These are phyloP conservation scores for Pseudonitzschia multiseries DNA, from an alignment of 108 stramenopile genomes.

Conservation along the genomic window DNA sequence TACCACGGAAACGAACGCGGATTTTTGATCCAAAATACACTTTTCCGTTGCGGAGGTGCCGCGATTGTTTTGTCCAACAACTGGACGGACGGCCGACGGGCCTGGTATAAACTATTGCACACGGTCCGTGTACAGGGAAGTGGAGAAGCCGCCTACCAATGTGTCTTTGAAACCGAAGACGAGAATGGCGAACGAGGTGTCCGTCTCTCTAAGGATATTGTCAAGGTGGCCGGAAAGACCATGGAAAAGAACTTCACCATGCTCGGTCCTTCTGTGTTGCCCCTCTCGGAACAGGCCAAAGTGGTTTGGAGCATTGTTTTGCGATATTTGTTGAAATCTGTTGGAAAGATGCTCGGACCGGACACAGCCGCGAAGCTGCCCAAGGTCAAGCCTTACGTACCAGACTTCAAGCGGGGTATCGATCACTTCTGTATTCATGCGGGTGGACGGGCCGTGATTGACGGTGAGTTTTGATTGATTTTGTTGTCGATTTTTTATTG, in stretches of 20 bases:
- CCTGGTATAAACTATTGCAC: constrained; percentile 97
- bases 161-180: constrained; percentile 95
- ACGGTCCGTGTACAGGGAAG: constrained; percentile 95
- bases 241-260: constrained; percentile 98
- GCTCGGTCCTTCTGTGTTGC: constrained; percentile 92
- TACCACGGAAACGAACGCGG: constrained; percentile 96
- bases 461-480: constrained; percentile 60
- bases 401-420: constrained; percentile 96
- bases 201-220: constrained; percentile 94
- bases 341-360: constrained; percentile 47
- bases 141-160: constrained; percentile 81
- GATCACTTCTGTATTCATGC: constrained; percentile 99
- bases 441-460: constrained; percentile 95
- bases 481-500: neutral
- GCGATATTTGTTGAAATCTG: constrained; percentile 50
- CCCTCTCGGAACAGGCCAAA: constrained; percentile 89
- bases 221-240: constrained; percentile 94
- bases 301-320: constrained; percentile 67
- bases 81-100: constrained; percentile 91
- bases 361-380: constrained; percentile 63
- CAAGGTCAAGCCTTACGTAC: constrained; percentile 82
- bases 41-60: constrained; percentile 98
- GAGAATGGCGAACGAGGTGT: constrained; percentile 80
- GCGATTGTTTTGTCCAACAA: constrained; percentile 94
- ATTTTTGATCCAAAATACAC: constrained; percentile 95